These are phyloP conservation scores for Neocallimastix lanati DNA, from an alignment of 192 early-diverging fungal genomes.

Conservation along the genomic window DNA sequence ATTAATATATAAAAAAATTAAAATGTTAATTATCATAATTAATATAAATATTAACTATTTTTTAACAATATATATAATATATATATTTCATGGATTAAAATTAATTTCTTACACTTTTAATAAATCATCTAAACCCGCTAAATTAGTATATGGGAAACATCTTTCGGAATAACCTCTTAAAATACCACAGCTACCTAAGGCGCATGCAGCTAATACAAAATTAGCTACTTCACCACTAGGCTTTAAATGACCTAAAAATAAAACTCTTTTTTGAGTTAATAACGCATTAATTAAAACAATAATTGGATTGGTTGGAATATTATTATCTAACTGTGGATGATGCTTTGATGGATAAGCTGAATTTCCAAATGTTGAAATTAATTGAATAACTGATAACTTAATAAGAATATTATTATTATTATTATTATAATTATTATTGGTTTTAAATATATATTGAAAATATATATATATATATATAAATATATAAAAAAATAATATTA, in stretches of 20 bases:
- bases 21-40: no score
- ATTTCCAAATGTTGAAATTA: constrained; percentile 57
- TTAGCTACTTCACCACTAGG: constrained; percentile 83
- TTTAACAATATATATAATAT: no score
- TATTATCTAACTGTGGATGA: constrained; percentile 81
- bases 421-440: no score
- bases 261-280: constrained; percentile 76
- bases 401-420: no score
- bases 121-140: constrained; percentile 69
- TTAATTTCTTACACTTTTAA: constrained; percentile 43
- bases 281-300: constrained; percentile 76
- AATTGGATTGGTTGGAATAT: constrained; percentile 69
- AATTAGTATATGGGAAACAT: constrained; percentile 77
- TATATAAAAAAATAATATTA: no score
- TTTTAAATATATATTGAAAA: no score
- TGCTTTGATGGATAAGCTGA: constrained; percentile 26
- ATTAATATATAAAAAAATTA: no score
- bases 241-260: constrained; percentile 78
- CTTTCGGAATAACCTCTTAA: constrained; percentile 69
- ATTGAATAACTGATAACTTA: constrained; percentile 64
- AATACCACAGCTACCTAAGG: constrained; percentile 76
- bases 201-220: constrained; percentile 76
- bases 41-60: no score
- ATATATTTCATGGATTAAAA: no score
- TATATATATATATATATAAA: no score